Percentiles rank a stretch among this genome's conserved stretches.
phyloP scores from a whole-genome alignment of 2,329 filamentous ascomycete species.

The Cadophora gregata region DNA sequence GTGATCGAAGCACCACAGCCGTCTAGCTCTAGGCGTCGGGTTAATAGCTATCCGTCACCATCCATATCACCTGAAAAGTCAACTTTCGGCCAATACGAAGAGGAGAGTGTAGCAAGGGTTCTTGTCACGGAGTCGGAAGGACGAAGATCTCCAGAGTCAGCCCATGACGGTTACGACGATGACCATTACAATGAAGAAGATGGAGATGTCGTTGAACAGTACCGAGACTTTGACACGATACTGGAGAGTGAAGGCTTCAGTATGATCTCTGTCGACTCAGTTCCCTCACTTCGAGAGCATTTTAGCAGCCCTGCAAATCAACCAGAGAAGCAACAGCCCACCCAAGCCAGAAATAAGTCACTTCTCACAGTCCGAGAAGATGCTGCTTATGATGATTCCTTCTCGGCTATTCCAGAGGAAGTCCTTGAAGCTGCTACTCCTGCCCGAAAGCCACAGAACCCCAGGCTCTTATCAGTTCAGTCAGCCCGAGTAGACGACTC shows the following conservation, averaged over 20 bases:
- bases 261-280: conserved; percentile 60
- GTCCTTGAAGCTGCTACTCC: conserved; percentile 37
- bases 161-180: conserved; percentile 14
- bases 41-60: conserved; percentile 27
- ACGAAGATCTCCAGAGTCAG: conserved; percentile 12
- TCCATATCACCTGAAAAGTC: conserved; percentile 28
- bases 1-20: conserved; percentile 27
- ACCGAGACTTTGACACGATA: conserved; percentile 58
- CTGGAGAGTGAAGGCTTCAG: conserved; percentile 63
- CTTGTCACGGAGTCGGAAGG: neutral
- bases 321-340: conserved; percentile 23
- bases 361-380: conserved; percentile 25
- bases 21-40: conserved; percentile 21
- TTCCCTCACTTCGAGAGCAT: conserved; percentile 55
- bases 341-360: conserved; percentile 26
- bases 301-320: conserved; percentile 45
- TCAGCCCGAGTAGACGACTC: conserved; percentile 32
- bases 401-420: conserved; percentile 37
- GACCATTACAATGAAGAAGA: conserved; percentile 37
- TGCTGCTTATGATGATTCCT: conserved; percentile 33
- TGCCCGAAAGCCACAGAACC: conserved; percentile 24
- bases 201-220: conserved; percentile 46
- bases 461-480: conserved; percentile 31
- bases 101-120: conserved; percentile 15
- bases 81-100: conserved; percentile 18